Base-by-base conservation (phyloP, 2,329 filamentous ascomycete species). In the Aureobasidium musti region DNA sequence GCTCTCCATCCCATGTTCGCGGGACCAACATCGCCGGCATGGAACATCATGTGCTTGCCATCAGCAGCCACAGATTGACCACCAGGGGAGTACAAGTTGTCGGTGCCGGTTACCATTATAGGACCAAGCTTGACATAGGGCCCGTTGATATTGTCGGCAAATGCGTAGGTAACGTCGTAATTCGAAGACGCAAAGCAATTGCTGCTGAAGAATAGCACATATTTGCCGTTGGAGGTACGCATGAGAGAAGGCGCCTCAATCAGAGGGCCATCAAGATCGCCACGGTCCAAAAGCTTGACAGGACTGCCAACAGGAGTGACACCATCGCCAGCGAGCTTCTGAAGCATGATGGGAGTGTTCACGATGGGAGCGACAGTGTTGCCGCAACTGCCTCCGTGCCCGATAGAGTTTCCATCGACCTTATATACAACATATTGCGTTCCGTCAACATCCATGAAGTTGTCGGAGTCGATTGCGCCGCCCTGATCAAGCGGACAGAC, bases 171-270 rank as follows among this genome's bases (percentile, higher is more conserved):
- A 14, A 75, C 72, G 56, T 74, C 72, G 67, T 76, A 76, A 10
- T 70, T 68, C 10, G 69, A 50, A 1, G 70, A 70, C n/a, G 64
- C 68, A 66, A 72, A 76, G 69, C 74, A 76, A 43, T 75, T 70
- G 8, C 67, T 69, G 23, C 70, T 73, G 69, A 74, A 76, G 64
- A 76, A 76, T 5, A 76, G 69, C 3, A 73, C 71, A 56, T 74
- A 76, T 63, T 72, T 74, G 30, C 72, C 73, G 14, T 68, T 68
- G 43, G 43, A n/a, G 28, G 68, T 70, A 39, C 67, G 67, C 43
- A 71, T 68, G 50, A 75, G 70, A 21, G 69, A 68, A 0, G 73
- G 73, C 4, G 71, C 73, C 63, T 75, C 73, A 28, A 73, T 69
- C 17, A 73, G 65, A 1, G 72, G 72, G 1, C 72, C 72, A 26